Conservation (phyloP, 345 rosid species). For the Dipteronia sinensis region DNA sequence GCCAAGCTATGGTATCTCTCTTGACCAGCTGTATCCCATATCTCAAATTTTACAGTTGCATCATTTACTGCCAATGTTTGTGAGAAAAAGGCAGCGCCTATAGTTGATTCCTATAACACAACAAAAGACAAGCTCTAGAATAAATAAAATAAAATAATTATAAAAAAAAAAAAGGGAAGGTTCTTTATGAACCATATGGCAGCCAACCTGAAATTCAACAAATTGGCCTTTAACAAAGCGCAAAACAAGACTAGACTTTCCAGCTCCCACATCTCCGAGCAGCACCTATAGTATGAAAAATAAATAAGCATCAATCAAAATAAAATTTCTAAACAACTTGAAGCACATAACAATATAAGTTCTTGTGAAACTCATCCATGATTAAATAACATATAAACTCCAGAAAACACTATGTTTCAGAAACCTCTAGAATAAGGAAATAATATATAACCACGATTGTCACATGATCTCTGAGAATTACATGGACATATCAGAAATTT, state of each 20-base stretch:
- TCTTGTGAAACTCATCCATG: not conserved
- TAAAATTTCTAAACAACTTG: constrained; percentile 1
- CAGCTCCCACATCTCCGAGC: constrained; percentile 96
- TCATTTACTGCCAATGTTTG: constrained; percentile 95
- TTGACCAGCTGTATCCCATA: constrained; percentile 99
- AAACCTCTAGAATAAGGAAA: not conserved
- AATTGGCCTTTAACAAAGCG: constrained; percentile 93
- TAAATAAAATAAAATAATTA: too few species aligned
- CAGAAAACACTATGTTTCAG: too few species aligned
- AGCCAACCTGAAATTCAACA: constrained; percentile 78
- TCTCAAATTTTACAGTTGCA: constrained; percentile 94
- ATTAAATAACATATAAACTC: too few species aligned
- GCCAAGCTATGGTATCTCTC: constrained; percentile 98
- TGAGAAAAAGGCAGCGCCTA: constrained; percentile 96
- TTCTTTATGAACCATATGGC: not conserved
- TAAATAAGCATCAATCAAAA: constrained; percentile 19
- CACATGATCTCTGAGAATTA: not conserved
- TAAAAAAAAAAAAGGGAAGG: constrained; percentile 9
- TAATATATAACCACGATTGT: not conserved
- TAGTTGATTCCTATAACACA: constrained; percentile 82
- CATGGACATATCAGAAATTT: not conserved
- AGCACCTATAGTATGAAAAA: constrained; percentile 62
- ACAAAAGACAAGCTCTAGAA: constrained; percentile 23
- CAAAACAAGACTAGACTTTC: constrained; percentile 90
- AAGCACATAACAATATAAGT: not conserved